Conservation (phyloP, 2,329 filamentous ascomycete species). For the Canariomyces notabilis region DNA sequence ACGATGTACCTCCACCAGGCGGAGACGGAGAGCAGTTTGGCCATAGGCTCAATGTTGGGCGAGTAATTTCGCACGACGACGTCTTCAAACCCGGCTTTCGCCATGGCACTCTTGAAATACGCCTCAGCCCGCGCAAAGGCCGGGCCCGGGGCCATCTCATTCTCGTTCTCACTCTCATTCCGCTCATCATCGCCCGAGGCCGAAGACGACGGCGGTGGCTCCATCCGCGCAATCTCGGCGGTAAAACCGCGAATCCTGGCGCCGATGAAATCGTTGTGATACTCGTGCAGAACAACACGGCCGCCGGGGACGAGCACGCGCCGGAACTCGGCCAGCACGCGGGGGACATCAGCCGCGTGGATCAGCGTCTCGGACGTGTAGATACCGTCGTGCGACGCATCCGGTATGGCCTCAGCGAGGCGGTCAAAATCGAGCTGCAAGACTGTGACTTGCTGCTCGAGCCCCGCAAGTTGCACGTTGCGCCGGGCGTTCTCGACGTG, state of each 20-base stretch:
- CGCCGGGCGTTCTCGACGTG: conserved; percentile 40
- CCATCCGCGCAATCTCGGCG: conserved; percentile 28
- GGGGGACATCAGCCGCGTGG: conserved; percentile 42
- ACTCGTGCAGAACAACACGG: conserved; percentile 41
- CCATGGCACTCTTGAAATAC: conserved; percentile 36
- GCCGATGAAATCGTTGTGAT: conserved; percentile 37
- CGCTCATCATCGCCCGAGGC: no score
- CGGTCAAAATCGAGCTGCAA: conserved; percentile 41
- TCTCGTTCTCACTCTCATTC: no score
- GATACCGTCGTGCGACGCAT: conserved; percentile 41
- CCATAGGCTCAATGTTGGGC: conserved; percentile 43
- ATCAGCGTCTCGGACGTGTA: conserved; percentile 54
- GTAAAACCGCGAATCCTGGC: conserved; percentile 25
- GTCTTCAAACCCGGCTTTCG: conserved; percentile 40
- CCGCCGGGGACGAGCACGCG: conserved; percentile 45
- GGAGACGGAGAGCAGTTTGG: conserved; percentile 41
- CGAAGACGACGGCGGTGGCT: no score
- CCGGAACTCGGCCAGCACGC: conserved; percentile 41
- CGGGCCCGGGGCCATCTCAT: no score
- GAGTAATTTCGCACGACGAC: conserved; percentile 40
- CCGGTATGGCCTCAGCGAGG: conserved; percentile 35
- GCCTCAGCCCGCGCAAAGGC: conserved; percentile 30
- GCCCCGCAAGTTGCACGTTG: conserved; percentile 32
- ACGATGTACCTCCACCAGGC: conserved; percentile 41
- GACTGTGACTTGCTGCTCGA: conserved; percentile 34